Evolutionary conservation across 495 filamentous ascomycete species (phyloP), one percentile per base, ranked within the genome.

Genomic region (Xylaria sp.): DNA sequence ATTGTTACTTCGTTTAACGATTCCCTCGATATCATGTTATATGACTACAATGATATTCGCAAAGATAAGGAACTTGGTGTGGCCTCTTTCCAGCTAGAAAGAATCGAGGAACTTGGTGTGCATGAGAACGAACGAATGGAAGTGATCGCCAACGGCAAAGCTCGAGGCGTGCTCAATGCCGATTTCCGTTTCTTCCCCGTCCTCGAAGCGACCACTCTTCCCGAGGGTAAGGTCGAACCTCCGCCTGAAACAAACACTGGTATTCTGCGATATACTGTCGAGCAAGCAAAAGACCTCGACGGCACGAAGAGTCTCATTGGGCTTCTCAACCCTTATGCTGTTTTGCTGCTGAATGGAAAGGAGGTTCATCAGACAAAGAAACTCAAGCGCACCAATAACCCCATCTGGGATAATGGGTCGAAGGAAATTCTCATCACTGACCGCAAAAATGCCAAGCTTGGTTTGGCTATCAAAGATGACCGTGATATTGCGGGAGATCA

Each of bases 161-260:
- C 91, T 52, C 90, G 94, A 55, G 96, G 96, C 76, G 84, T 92
- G 11, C 72, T 98, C 35, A 88, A 91, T 72, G 88, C 88, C 57
- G 97, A 98, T 77, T 84, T 98, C 69, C 92, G 93, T 26, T 99
- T 97, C 87, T 99, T 98, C 90, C 95, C 97, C 2, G 92, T 98
- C 26, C 81, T 97, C 35, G 91, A 93, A 77, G 89, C 90, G 21
- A 81, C 80, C 37, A 91, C 89, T 75, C 83, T 93, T 9, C 88
- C 90, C 37, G 91, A 93, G 74, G 96, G 95, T 37, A 93, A 90
- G 68, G 80, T 83, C 53, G 92, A 93, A 71, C 92, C 94, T 4
- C 85, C 90, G 0, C 96, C 97, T 3, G 96, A 98, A 75, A 88
- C 93, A 21, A 94, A 94, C 78, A 97, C 93, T 14, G 96, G 96